phyloP scores from a whole-genome alignment of 495 filamentous ascomycete species.

The Xylaria scruposa region DNA sequence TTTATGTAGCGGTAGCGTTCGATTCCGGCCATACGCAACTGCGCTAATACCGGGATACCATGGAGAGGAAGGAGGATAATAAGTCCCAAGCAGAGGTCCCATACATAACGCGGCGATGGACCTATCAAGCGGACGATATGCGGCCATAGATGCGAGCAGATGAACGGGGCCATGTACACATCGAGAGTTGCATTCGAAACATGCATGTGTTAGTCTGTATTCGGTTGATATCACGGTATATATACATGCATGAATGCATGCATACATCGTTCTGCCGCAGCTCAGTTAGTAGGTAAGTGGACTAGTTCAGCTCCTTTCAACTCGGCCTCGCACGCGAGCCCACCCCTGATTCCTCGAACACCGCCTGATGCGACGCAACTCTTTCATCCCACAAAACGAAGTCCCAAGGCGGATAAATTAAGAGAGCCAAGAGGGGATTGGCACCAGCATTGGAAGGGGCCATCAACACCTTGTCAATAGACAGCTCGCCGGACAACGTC shows the following conservation, averaged over 20 bases:
- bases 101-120: background rate
- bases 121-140: conserved; percentile 16
- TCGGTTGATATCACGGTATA: conserved; percentile 41
- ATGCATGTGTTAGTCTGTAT: conserved; percentile 48
- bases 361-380: conserved; percentile 8
- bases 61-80: conserved; percentile 19
- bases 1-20: conserved; percentile 9
- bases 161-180: conserved; percentile 3
- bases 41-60: conserved; percentile 17
- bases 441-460: background rate
- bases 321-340: background rate
- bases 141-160: background rate
- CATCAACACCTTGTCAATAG: background rate
- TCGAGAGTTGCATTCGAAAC: conserved; percentile 5
- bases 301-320: conserved; percentile 8
- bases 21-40: conserved; percentile 20
- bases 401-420: conserved; percentile 11
- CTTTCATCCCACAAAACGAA: conserved; percentile 9
- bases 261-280: conserved; percentile 20
- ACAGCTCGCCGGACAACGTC: conserved; percentile 6
- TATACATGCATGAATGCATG: conserved; percentile 14
- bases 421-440: background rate
- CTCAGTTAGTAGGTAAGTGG: background rate
- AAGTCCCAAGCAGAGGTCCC: conserved; percentile 17
- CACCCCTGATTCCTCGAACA: conserved; percentile 3